A percentile compares a stretch with the other conserved stretches of the same genome.
These are phyloP conservation scores for Arthrinium phaeospermum DNA, from an alignment of 2,329 filamentous ascomycete genomes.

Conservation along the genomic window DNA sequence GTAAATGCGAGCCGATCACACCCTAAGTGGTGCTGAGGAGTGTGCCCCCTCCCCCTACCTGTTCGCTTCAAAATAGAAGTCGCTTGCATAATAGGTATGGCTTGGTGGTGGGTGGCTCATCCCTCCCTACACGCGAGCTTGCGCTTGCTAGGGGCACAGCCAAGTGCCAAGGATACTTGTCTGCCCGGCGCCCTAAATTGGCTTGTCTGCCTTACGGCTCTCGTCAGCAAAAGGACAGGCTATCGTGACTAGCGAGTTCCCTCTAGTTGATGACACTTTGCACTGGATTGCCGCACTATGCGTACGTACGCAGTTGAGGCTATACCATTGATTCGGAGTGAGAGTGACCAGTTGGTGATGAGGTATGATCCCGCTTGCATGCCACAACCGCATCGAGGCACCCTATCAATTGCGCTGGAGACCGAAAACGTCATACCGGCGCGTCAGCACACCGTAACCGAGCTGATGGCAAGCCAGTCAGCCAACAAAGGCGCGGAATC, in stretches of 20 bases:
- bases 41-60: neutral
- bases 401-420: neutral
- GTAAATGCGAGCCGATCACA: too few relatives aligned
- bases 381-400: neutral
- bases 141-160: neutral
- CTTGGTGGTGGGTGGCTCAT: constrained; percentile 1
- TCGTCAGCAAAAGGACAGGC: neutral
- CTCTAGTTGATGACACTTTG: neutral
- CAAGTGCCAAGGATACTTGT: neutral
- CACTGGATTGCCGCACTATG: neutral
- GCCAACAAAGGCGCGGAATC: neutral
- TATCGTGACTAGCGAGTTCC: neutral
- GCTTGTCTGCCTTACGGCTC: neutral
- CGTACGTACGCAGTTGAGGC: constrained; percentile 14
- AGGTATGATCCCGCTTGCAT: constrained; percentile 1
- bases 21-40: neutral
- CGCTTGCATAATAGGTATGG: constrained; percentile 6
- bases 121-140: constrained; percentile 9
- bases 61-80: constrained; percentile 8
- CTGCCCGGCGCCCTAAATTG: neutral
- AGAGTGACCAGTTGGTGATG: constrained; percentile 5
- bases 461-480: constrained; percentile 8
- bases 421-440: constrained; percentile 9
- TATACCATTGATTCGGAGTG: neutral
- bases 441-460: constrained; percentile 11